A percentile compares a stretch with the other conserved stretches of the same genome.
phyloP scores from a whole-genome alignment of 306 rosid genomes.

The Sphenostylis stenocarpa region DNA sequence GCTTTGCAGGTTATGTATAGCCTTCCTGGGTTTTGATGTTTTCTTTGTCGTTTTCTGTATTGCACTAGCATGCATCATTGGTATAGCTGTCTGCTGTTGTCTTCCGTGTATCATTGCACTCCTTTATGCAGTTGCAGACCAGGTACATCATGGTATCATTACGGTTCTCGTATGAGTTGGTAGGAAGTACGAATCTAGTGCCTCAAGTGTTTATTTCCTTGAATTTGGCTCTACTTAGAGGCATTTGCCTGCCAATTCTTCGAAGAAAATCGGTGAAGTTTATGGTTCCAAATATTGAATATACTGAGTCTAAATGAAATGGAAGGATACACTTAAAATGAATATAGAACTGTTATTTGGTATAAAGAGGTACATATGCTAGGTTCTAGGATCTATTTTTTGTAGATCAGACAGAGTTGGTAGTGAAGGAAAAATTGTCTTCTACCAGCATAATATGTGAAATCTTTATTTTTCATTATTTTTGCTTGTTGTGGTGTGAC shows the following conservation, averaged over 20 bases:
- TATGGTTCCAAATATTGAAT: constrained; percentile 5
- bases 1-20: constrained; percentile 87
- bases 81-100: constrained; percentile 95
- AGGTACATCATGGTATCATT: constrained; percentile 55
- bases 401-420: background rate
- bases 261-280: constrained; percentile 2
- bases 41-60: constrained; percentile 97
- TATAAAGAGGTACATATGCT: constrained; percentile 1
- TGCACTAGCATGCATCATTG: constrained; percentile 94
- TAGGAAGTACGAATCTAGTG: constrained; percentile 2
- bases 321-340: constrained; percentile 12
- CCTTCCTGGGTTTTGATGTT: constrained; percentile 95
- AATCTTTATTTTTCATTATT: background rate
- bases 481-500: constrained; percentile 18
- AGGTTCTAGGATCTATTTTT: constrained; percentile 3
- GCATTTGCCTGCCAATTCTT: background rate
- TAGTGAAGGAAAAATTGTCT: background rate
- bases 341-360: background rate
- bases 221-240: background rate
- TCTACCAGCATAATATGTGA: background rate
- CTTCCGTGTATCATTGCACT: constrained; percentile 95
- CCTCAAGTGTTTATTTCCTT: constrained; percentile 11
- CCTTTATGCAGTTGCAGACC: constrained; percentile 94
- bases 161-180: constrained; percentile 30
- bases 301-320: constrained; percentile 3